Evolutionary conservation across 805 yeast genomes (phyloP), one percentile per base, ranked within the genome.

Genomic region (Teunomyces cretensis): DNA sequence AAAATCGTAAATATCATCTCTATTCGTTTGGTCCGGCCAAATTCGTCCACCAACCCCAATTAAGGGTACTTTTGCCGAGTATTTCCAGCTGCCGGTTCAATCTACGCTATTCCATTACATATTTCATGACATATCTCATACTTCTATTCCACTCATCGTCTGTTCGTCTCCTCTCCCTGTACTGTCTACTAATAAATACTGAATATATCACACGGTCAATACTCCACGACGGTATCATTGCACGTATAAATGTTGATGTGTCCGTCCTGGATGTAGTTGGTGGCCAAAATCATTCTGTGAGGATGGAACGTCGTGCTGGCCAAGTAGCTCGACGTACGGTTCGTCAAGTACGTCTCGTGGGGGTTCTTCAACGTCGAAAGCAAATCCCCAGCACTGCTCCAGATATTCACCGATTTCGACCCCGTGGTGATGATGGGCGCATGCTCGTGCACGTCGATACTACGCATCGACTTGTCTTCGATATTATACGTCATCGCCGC

Each of bases 361-460:
- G 78, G 74, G 59, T 60, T 81, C 56, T 76, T 77, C 52, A 91
- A 78, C 8, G 78, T 75, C 1, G 88, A 70, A 6, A 91, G 68
- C 44, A 80, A 61, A 47, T 87, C 86, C 2, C 98, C 98, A 0
- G 86, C 70, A 0, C 96, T 88, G 2, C 96, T 82, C 87, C 94
- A 91, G 4, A 94, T 66, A 37, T 88, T 84, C 12, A 90, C 81
- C 30, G 79, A 75, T 49, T 85, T 85, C 1, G 91, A 83, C 0
- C 96, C 97, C 2, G 96, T 86, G 2, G 91, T 92, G 46, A 94
- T 79, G 2, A 94, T 75, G 1, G 99, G 98, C 0, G 98, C 99
- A 67, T 94, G 99, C 57, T 94, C 99, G 66, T 94, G 99, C 4
- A 88, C 80, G 57, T 87, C 86, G 45, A 89, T 75, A 15, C 88